Evolutionary conservation across 345 rosid species (phyloP).

Genomic region (Streptanthus diversifolius): DNA sequence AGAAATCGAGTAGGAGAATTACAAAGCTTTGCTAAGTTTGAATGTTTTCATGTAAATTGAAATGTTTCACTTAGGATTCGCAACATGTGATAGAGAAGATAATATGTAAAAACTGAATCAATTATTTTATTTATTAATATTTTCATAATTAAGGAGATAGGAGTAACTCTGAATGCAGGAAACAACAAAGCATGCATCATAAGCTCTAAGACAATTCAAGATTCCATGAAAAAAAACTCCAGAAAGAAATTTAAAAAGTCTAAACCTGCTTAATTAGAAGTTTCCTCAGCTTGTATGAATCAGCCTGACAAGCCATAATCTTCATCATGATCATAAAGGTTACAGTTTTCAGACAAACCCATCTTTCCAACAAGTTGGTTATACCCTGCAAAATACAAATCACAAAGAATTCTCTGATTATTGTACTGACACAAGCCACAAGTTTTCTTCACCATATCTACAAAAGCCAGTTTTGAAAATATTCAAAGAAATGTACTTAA

Average conservation of each 20-base stretch:
- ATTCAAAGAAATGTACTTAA: background rate
- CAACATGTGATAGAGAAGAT: background rate
- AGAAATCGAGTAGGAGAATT: slow-evolving; percentile 82
- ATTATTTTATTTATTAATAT: background rate
- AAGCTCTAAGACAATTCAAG: background rate
- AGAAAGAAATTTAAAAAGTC: background rate
- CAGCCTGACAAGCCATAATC: slow-evolving; percentile 72
- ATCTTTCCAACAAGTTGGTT: slow-evolving; percentile 70
- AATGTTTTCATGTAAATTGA: slow-evolving; percentile 52
- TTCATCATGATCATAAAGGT: slow-evolving; percentile 59
- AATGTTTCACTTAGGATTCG: background rate
- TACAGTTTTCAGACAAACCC: slow-evolving; percentile 57
- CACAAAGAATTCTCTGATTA: background rate
- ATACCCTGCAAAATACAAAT: slow-evolving; percentile 53
- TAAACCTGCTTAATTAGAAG: slow-evolving; percentile 20
- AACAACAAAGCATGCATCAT: slow-evolving; percentile 16
- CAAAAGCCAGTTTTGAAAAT: background rate
- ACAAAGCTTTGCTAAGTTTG: slow-evolving; percentile 57
- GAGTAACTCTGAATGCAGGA: background rate
- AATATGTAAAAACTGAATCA: background rate
- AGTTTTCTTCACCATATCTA: background rate
- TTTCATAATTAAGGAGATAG: background rate
- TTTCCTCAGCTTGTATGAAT: slow-evolving; percentile 15
- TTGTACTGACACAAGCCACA: slow-evolving; percentile 3
- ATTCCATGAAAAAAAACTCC: background rate